Evolutionary conservation across 305 asterid genomes (phyloP).

Genomic region (Fraxinus latifolia): DNA sequence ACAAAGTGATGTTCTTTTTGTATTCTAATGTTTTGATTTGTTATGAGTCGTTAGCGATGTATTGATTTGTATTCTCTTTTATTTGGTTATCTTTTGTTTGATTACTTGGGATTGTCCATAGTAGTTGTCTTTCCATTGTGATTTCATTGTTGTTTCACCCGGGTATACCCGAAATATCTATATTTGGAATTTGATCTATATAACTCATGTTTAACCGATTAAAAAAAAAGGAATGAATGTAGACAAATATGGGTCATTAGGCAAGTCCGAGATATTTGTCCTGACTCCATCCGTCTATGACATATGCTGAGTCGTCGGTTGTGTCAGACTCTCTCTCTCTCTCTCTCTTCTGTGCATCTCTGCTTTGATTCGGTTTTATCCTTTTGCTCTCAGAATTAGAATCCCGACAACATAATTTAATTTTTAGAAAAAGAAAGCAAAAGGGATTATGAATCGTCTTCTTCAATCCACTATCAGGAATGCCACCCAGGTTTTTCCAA

Average conservation of each 20-base stretch:
- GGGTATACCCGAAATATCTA: too few relatives aligned
- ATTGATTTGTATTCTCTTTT: too few relatives aligned
- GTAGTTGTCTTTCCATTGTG: too few relatives aligned
- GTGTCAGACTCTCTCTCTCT: neutral
- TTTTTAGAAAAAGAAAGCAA: neutral
- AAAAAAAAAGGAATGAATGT: neutral
- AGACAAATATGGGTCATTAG: neutral
- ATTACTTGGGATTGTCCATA: too few relatives aligned
- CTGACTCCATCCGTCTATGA: neutral
- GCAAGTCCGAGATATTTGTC: neutral
- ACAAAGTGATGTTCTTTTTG: too few relatives aligned
- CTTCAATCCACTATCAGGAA: conserved; percentile 44
- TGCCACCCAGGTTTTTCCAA: conserved; percentile 42
- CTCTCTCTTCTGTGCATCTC: neutral
- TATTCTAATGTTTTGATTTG: too few relatives aligned
- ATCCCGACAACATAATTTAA: neutral
- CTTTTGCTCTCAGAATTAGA: neutral
- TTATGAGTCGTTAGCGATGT: too few relatives aligned
- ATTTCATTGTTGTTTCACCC: too few relatives aligned
- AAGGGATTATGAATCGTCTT: conserved; percentile 44
- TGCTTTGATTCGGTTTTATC: neutral
- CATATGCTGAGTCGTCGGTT: neutral
- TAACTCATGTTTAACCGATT: too few relatives aligned
- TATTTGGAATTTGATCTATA: too few relatives aligned
- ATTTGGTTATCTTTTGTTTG: too few relatives aligned